A percentile compares a stretch with the other conserved stretches of the same genome.
Evolutionary conservation across 2,329 filamentous ascomycete genomes (phyloP).

Genomic region (Gremmenia infestans): DNA sequence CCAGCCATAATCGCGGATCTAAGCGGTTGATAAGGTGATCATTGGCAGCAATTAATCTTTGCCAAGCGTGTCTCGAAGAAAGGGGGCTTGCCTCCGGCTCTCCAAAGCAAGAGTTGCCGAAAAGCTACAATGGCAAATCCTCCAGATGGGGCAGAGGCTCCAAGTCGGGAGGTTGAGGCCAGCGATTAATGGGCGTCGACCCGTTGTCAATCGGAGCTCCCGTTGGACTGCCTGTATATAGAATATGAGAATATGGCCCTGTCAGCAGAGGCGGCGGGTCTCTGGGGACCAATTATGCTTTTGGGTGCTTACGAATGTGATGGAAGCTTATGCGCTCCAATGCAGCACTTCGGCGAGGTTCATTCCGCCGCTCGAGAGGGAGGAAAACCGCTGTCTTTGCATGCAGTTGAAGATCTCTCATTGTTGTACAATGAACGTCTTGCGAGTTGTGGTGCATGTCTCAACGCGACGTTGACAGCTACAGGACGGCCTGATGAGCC

Average conservation of each 20-base stretch:
- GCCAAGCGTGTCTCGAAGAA: not conserved
- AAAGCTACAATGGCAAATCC: not conserved
- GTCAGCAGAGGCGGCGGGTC: constrained; percentile 3
- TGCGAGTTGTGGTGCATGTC: not conserved
- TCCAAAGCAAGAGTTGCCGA: not conserved
- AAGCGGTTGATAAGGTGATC: not conserved
- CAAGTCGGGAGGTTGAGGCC: constrained; percentile 1
- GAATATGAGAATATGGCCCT: not conserved
- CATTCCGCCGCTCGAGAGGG: constrained; percentile 1
- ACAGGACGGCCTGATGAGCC: not conserved
- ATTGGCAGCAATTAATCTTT: not conserved
- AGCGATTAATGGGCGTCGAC: not conserved
- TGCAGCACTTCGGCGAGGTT: constrained; percentile 1
- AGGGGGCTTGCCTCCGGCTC: not conserved
- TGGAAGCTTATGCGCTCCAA: not conserved
- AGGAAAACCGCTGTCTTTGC: not conserved
- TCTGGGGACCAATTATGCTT: not conserved
- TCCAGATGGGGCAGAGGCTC: not conserved
- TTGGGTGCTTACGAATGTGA: not conserved
- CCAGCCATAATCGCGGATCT: not conserved
- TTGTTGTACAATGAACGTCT: not conserved
- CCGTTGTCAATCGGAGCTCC: constrained; percentile 2
- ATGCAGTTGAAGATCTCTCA: not conserved
- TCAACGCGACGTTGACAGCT: not conserved
- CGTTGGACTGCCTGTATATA: constrained; percentile 3